phyloP scores from a whole-genome alignment of 805 yeast species.

The Ogataea angusta region DNA sequence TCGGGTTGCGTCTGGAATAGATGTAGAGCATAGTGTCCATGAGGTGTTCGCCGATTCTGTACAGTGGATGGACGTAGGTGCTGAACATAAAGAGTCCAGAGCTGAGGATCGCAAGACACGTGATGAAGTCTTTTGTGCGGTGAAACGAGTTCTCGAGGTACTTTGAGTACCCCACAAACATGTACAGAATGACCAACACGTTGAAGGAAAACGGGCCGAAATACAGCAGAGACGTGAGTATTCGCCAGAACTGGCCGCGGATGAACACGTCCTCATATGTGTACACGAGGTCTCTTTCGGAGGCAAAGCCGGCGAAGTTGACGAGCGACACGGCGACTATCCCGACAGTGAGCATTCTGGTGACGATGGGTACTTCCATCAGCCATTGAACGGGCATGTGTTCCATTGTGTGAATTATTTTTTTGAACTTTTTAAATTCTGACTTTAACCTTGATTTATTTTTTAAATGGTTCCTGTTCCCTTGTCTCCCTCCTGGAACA shows the following conservation, averaged over 20 bases:
- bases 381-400: constrained; percentile 39
- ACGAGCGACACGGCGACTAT: constrained; percentile 33
- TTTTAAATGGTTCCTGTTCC: constrained; percentile 5
- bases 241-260: constrained; percentile 36
- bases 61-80: constrained; percentile 27
- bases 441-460: not conserved
- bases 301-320: constrained; percentile 33
- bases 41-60: constrained; percentile 39
- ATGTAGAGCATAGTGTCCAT: constrained; percentile 39
- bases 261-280: constrained; percentile 38
- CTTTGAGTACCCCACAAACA: constrained; percentile 37
- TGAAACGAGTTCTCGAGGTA: constrained; percentile 36
- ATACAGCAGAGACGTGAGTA: constrained; percentile 38
- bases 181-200: constrained; percentile 33
- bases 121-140: constrained; percentile 36
- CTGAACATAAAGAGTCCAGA: constrained; percentile 32
- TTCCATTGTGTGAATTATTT: constrained; percentile 24
- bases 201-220: constrained; percentile 40
- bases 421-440: not conserved
- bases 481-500: constrained; percentile 12
- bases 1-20: constrained; percentile 46
- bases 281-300: constrained; percentile 32
- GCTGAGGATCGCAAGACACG: constrained; percentile 36
- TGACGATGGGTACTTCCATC: constrained; percentile 45
- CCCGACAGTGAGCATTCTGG: constrained; percentile 36